phyloP scores from a whole-genome alignment of 805 yeast species.

The Nematodospora valgi region DNA sequence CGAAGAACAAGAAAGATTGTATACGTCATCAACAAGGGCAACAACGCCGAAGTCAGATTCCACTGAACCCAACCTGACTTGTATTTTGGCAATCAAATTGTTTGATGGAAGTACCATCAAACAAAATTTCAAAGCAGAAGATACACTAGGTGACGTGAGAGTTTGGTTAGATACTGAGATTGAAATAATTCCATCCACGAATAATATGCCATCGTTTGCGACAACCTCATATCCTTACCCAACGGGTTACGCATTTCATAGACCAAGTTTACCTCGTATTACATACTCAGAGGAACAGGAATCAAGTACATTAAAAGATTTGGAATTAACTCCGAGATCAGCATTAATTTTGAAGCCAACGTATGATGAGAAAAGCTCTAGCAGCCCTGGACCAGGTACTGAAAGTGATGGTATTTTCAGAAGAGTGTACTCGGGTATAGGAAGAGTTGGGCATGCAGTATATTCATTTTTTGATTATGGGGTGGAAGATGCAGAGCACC shows the following conservation, averaged over 20 bases:
- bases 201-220: slow-evolving; percentile 49
- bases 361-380: slow-evolving; percentile 19
- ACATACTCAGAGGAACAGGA: slow-evolving; percentile 53
- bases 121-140: slow-evolving; percentile 43
- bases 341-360: slow-evolving; percentile 71
- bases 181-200: slow-evolving; percentile 38
- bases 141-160: slow-evolving; percentile 57
- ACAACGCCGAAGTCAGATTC: neutral
- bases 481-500: slow-evolving; percentile 14
- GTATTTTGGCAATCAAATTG: slow-evolving; percentile 57
- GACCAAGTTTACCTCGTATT: slow-evolving; percentile 45
- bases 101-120: slow-evolving; percentile 63
- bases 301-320: slow-evolving; percentile 41
- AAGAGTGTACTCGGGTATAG: slow-evolving; percentile 8
- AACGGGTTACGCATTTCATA: slow-evolving; percentile 39
- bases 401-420: slow-evolving; percentile 9
- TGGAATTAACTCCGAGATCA: slow-evolving; percentile 69
- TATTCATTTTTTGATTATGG: slow-evolving; percentile 43
- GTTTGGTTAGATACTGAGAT: slow-evolving; percentile 50
- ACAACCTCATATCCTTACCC: slow-evolving; percentile 56
- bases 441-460: slow-evolving; percentile 25
- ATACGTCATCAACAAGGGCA: slow-evolving; percentile 7
- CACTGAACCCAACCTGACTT: slow-evolving; percentile 3
- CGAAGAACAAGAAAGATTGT: slow-evolving; percentile 10
- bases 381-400: slow-evolving; percentile 6